Evolutionary conservation across 2,329 filamentous ascomycete genomes (phyloP), one percentile per base, ranked within the genome.

Genomic region (Lecanicillium sp.): DNA sequence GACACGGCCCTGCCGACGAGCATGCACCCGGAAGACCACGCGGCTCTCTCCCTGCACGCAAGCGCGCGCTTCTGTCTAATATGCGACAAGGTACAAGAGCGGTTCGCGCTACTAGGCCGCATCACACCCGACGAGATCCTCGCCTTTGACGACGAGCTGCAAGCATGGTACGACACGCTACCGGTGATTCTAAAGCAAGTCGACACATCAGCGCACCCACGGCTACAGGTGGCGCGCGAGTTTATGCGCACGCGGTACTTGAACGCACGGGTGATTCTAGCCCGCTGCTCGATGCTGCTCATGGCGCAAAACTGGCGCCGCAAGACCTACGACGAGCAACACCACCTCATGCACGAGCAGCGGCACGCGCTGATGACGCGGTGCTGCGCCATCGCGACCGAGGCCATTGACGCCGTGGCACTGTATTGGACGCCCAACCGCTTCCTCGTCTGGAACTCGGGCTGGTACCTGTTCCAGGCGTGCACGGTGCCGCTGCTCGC

Each of bases 401-500:
- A 58, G 40, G 53, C 54, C n/a, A 55, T 58, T 12, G 49, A 58
- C 31, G 44, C 49, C 13, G 55, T 54, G 20, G 53, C 54, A 3
- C 44, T 57, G 5, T 50, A 56, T 45, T 58, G 56, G 56, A 54
- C 48, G 0, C 56, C 53, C 5, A 58, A 57, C 36, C 47, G 52
- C 14, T 46, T 58, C 18, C 55, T 56, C 17, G 54, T 55, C 13
- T 58, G 56, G 56, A 55, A 53, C 43, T 49, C 50, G 11, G 50
- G 47, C 2, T 58, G 54, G 55, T 57, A 57, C 32, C 49, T 59
- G 7, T 59, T 59, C 41, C 54, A 58, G 36, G 54, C 54, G 4
- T 56, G 53, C 33, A 55, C 53, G 34, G 52, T 57, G 3, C 54
- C 53, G 9, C 42, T 58, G 3, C 44, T 58, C 13, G 48, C 51